Conservation (phyloP, 371 early-diverging fungal genomes). For the Rhizopus delemar region DNA sequence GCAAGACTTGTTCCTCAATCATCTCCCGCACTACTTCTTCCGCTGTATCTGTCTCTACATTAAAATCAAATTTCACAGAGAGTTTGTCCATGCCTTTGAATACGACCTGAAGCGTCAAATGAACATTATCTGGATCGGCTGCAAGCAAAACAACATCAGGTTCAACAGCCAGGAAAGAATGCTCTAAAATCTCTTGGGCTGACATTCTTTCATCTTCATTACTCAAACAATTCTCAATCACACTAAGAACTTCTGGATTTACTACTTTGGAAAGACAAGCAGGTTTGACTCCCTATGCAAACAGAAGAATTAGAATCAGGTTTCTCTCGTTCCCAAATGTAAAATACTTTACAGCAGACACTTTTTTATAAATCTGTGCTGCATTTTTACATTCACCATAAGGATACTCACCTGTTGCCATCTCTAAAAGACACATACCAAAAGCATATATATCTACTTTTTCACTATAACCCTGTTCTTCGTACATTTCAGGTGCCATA, state of each 20-base stretch:
- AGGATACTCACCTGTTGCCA: conserved; percentile 78
- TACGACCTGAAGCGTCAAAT: conserved; percentile 69
- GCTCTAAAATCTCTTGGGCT: conserved; percentile 51
- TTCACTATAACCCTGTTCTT: conserved; percentile 76
- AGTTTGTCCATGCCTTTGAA: conserved; percentile 69
- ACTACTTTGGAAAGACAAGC: conserved; percentile 47
- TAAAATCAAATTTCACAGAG: conserved; percentile 79
- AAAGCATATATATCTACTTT: conserved; percentile 85
- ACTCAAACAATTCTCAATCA: conserved; percentile 69
- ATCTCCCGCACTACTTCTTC: conserved; percentile 81
- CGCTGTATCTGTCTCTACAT: conserved; percentile 75
- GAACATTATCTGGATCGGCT: conserved; percentile 51
- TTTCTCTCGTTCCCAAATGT: not conserved
- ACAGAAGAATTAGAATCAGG: not conserved
- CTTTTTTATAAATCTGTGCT: conserved; percentile 75
- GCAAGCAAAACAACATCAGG: conserved; percentile 63
- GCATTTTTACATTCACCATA: conserved; percentile 80
- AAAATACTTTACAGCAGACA: conserved; percentile 37
- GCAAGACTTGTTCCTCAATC: conserved; percentile 72
- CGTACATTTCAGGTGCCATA: conserved; percentile 65
- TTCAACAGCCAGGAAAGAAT: conserved; percentile 56
- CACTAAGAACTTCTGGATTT: conserved; percentile 63
- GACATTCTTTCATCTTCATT: conserved; percentile 61
- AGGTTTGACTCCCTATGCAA: conserved; percentile 61
- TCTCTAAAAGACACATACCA: conserved; percentile 83